Percentiles rank a stretch among this genome's conserved stretches.
Conservation (phyloP, 2,329 filamentous ascomycete genomes). For the Dactylellina haptotyla region DNA sequence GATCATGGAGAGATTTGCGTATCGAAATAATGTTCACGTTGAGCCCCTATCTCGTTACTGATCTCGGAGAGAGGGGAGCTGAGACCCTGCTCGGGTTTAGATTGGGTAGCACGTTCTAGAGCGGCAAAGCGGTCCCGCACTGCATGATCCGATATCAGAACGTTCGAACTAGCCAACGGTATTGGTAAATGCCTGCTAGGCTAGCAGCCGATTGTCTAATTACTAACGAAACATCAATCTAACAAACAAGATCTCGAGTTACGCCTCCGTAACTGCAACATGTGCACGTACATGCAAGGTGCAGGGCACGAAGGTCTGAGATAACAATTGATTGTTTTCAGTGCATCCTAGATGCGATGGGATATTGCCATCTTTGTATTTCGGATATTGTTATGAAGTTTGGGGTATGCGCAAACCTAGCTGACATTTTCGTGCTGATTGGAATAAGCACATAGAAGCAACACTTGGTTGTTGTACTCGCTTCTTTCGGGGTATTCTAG, state of each 20-base stretch:
- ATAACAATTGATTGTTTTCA: too few species aligned
- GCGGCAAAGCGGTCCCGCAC: slow-evolving; percentile 47
- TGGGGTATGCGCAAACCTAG: not conserved
- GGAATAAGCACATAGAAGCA: not conserved
- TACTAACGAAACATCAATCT: slow-evolving; percentile 4
- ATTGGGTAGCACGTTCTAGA: slow-evolving; percentile 39
- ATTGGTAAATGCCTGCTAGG: slow-evolving; percentile 42
- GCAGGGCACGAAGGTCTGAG: slow-evolving; percentile 2
- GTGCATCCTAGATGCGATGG: slow-evolving; percentile 36
- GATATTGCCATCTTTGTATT: slow-evolving; percentile 25
- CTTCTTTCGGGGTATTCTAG: slow-evolving; percentile 35
- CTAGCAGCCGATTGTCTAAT: slow-evolving; percentile 27
- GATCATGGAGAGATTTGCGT: slow-evolving; percentile 22
- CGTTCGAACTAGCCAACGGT: slow-evolving; percentile 36
- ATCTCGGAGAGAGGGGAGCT: slow-evolving; percentile 2
- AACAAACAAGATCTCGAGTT: slow-evolving; percentile 1
- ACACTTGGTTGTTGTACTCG: slow-evolving; percentile 19
- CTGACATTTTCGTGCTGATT: not conserved
- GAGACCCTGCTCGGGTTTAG: slow-evolving; percentile 42
- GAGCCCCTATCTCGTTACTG: slow-evolving; percentile 27
- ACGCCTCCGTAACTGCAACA: slow-evolving; percentile 1
- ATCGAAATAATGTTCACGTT: slow-evolving; percentile 17
- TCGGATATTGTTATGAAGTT: not conserved
- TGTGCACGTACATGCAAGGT: slow-evolving; percentile 10
- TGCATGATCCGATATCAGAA: slow-evolving; percentile 48